Evolutionary conservation across 768 basidiomycete genomes (phyloP), one percentile per base, ranked within the genome.

Genomic region (Hebeloma cylindrosporum): DNA sequence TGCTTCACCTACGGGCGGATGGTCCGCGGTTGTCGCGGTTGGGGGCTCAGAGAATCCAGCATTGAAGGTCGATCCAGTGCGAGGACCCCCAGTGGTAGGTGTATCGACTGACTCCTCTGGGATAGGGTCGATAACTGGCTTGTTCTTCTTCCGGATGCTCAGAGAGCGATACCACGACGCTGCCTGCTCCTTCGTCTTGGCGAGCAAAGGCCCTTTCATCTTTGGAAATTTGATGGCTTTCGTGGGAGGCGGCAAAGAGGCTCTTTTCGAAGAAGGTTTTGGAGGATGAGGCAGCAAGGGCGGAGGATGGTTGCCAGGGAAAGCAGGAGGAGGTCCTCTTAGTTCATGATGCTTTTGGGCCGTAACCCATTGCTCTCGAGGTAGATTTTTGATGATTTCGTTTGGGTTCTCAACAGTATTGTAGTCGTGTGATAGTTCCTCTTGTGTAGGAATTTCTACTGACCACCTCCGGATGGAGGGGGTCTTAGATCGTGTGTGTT

Each of bases 151-250:
- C 20, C 67, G 63, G 16, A 65, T 60, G 40, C 68, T 69, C 16
- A 71, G 58, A 7, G 64, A 64, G 14, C 69, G 63, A 39, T 70
- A 71, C 72, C 71, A 74, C 9, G 70, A 67, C 27, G 56, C 45
- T 8, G 62, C 62, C 37, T 70, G 64, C 26, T 64, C 59, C 47
- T 67, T 66, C 3, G 60, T 64, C 37, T 64, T 66, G 3, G 57
- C 48, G 27, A 62, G 30, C 0, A 60, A 52, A 7, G 58, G 60
- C 11, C 60, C 53, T 26, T 53, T 44, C 23, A 54, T 41, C 10
- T 40, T 41, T 3, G 59, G 44, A 50, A 61, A 60, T 38, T 49
- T 54, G 40, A 61, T 57, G 27, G 51, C 45, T 47, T 60, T 58
- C 14, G 39, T 43, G 30, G 49, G 43, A 16, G 30, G 40, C 20